Base-by-base conservation (phyloP, 139 green algal genomes). In the Tetraselmis striata region DNA sequence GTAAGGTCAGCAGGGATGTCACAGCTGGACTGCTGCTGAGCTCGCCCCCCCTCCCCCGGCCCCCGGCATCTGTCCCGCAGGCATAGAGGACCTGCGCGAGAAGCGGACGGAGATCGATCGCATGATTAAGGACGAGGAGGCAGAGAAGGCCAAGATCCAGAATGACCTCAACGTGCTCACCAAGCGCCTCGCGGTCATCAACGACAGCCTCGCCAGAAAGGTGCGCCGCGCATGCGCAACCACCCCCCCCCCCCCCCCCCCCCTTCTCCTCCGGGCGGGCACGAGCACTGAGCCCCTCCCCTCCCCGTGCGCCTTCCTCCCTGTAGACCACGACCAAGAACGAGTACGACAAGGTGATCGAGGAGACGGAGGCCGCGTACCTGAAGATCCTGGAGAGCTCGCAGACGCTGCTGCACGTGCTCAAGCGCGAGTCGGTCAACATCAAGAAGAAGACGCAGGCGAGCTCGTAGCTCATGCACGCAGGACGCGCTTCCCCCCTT, bases 71-170 rank as follows among this genome's bases (percentile, higher is more conserved):
- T n/a, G n/a, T n/a, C n/a, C 45, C 45, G 29, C 88, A 95, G 91
- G 92, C 82, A 94, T 97, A 32, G 92, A 97, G 80, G 93, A 97
- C 76, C 79, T 97, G 24, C 83, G 88, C 18, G 92, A 95, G 78
- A 95, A 93, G 81, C 82, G 92, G 2, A 89, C 91, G 32, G 88
- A 92, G 80, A 88, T 97, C 22, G 79, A 90, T 0, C 85, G 89
- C 28, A 87, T 91, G 59, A 87, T 94, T 0, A 78, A 89, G 26
- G 90, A 94, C 29, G 91, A 96, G 29, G 90, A 94, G 84, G 77
- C 82, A 0, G 90, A 95, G 76, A 93, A 93, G 81, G 77, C 77
- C 0, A 93, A 92, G 59, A 91, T 95, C 58, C 88, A 91, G 31
- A 81, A 90, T 29, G 91, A 95, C 76, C 77, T 93, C 0, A 85